Evolutionary conservation across 495 filamentous ascomycete genomes (phyloP).

Genomic region (Aspergillus nidulans): DNA sequence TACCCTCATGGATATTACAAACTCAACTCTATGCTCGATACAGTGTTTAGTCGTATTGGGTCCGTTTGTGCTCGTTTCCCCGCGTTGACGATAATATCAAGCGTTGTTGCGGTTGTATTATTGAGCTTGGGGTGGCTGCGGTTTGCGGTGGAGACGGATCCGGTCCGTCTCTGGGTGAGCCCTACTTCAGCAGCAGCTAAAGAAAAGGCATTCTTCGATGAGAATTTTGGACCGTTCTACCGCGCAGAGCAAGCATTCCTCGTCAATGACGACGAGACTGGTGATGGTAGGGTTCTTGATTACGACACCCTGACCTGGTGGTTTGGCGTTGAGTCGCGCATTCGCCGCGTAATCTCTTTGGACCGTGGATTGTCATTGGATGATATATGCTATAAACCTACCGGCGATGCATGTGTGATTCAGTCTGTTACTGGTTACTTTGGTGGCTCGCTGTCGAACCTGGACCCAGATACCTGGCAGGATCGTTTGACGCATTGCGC

Average conservation of each 20-base stretch:
- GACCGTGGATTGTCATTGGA: slow-evolving; percentile 61
- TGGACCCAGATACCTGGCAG: slow-evolving; percentile 65
- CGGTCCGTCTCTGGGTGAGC: slow-evolving; percentile 91
- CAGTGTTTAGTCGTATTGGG: slow-evolving; percentile 78
- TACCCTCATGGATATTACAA: slow-evolving; percentile 63
- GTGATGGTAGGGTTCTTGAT: slow-evolving; percentile 70
- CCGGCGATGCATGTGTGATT: slow-evolving; percentile 83
- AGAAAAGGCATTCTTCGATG: slow-evolving; percentile 92
- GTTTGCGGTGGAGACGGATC: slow-evolving; percentile 82
- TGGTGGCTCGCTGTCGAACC: slow-evolving; percentile 55
- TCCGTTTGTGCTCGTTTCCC: slow-evolving; percentile 78
- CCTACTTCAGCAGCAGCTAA: slow-evolving; percentile 84
- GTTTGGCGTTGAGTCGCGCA: slow-evolving; percentile 80
- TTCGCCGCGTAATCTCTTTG: slow-evolving; percentile 63
- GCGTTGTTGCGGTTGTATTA: slow-evolving; percentile 64
- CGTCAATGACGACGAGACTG: slow-evolving; percentile 74
- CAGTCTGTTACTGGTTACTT: slow-evolving; percentile 89
- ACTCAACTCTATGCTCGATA: slow-evolving; percentile 73
- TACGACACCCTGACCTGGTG: slow-evolving; percentile 90
- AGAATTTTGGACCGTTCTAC: slow-evolving; percentile 94
- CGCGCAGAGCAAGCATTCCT: slow-evolving; percentile 90
- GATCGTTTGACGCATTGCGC: slow-evolving; percentile 64
- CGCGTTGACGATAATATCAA: slow-evolving; percentile 69
- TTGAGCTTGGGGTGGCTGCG: slow-evolving; percentile 82
- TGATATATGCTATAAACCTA: slow-evolving; percentile 92